A percentile compares a stretch with the other conserved stretches of the same genome.
These are phyloP conservation scores for Corynespora cassiicola DNA, from an alignment of 2,329 filamentous ascomycete species.

Conservation along the genomic window DNA sequence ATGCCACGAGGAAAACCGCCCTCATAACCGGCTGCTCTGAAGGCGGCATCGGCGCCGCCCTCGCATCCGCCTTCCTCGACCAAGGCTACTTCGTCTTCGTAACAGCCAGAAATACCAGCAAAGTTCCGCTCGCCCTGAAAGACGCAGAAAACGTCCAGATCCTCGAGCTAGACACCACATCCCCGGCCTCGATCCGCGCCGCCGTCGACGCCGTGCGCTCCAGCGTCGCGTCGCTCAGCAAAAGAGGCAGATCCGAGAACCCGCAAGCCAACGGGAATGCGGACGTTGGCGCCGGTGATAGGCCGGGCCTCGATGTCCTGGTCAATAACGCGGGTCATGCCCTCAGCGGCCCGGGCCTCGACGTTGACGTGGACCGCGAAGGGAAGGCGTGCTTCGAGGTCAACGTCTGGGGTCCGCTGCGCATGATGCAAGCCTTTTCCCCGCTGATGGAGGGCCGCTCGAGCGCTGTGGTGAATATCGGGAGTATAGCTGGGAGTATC, in stretches of 20 bases:
- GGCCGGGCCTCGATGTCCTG: slow-evolving; percentile 31
- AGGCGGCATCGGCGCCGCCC: slow-evolving; percentile 50
- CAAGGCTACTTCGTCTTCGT: slow-evolving; percentile 50
- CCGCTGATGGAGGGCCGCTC: slow-evolving; percentile 19
- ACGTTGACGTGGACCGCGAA: slow-evolving; percentile 16
- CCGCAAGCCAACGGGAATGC: no score
- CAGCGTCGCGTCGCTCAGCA: slow-evolving; percentile 9
- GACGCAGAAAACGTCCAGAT: slow-evolving; percentile 25
- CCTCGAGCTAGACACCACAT: slow-evolving; percentile 16
- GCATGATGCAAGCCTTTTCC: slow-evolving; percentile 47
- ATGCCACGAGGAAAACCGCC: slow-evolving; percentile 14
- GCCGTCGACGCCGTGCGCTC: slow-evolving; percentile 8
- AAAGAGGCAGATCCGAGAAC: no score
- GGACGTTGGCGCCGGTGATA: no score
- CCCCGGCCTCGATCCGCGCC: slow-evolving; percentile 7
- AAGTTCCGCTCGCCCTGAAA: slow-evolving; percentile 24
- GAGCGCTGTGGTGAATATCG: slow-evolving; percentile 20
- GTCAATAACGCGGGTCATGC: slow-evolving; percentile 53
- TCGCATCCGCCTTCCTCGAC: slow-evolving; percentile 47
- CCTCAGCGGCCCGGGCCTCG: slow-evolving; percentile 44
- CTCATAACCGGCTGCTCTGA: slow-evolving; percentile 35
- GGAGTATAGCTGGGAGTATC: slow-evolving; percentile 6
- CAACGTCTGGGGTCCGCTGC: slow-evolving; percentile 50
- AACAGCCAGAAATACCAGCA: slow-evolving; percentile 47
- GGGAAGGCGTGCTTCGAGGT: slow-evolving; percentile 26